phyloP scores from a whole-genome alignment of 1,284 basidiomycete genomes.

The Mycena sp. region DNA sequence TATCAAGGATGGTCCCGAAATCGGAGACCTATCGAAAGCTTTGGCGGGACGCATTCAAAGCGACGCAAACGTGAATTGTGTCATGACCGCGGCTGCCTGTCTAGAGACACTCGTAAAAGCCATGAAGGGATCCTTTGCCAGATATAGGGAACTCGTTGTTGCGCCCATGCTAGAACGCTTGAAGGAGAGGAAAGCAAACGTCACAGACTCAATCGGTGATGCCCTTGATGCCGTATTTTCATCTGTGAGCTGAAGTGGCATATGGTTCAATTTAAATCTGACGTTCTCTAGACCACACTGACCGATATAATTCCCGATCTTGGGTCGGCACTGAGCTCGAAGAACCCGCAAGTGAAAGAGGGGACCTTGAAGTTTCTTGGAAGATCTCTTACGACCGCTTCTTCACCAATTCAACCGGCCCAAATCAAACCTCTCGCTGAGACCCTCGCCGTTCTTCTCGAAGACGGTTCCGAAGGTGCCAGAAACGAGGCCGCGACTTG shows the following conservation, averaged over 20 bases:
- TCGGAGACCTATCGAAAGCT: slow-evolving; percentile 80
- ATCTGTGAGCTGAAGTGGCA: slow-evolving; percentile 65
- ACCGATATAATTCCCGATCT: slow-evolving; percentile 90
- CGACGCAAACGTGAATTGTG: slow-evolving; percentile 97
- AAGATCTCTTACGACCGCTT: slow-evolving; percentile 82
- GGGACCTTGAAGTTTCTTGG: slow-evolving; percentile 91
- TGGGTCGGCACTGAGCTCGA: slow-evolving; percentile 82
- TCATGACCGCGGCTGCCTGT: slow-evolving; percentile 89
- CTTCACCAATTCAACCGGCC: slow-evolving; percentile 73
- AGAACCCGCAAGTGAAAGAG: slow-evolving; percentile 98
- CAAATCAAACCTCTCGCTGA: slow-evolving; percentile 92
- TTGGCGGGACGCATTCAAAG: slow-evolving; percentile 86
- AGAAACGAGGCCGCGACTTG: slow-evolving; percentile 90
- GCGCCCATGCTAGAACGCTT: slow-evolving; percentile 88
- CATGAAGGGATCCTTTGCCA: slow-evolving; percentile 80
- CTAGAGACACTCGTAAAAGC: slow-evolving; percentile 90
- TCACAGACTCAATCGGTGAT: slow-evolving; percentile 89
- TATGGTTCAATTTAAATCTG: slow-evolving; percentile 30
- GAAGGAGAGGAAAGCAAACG: slow-evolving; percentile 94
- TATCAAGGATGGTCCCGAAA: slow-evolving; percentile 82
- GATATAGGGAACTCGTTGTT: slow-evolving; percentile 81
- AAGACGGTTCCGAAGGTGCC: slow-evolving; percentile 92
- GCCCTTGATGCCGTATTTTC: slow-evolving; percentile 92
- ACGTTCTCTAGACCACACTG: slow-evolving; percentile 73
- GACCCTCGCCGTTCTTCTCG: slow-evolving; percentile 80